Percentiles rank a stretch among this genome's conserved stretches.
Conservation (phyloP, 768 basidiomycete genomes). For the Suillus placidus region DNA sequence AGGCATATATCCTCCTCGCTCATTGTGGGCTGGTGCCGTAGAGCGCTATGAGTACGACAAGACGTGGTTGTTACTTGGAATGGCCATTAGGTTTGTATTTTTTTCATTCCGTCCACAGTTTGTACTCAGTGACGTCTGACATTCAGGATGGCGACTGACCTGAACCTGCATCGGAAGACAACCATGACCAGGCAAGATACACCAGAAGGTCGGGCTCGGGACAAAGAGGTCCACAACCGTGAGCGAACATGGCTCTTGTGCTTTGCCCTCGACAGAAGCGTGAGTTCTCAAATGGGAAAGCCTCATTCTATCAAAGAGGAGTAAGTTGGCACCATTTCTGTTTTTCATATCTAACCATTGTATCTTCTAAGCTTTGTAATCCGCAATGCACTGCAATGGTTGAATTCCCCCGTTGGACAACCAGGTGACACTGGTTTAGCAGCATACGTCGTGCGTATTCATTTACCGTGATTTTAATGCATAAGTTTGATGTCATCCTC, state of each 20-base stretch:
- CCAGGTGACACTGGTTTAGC: slow-evolving; percentile 70
- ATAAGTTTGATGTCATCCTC: slow-evolving; percentile 13
- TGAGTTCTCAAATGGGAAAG: slow-evolving; percentile 96
- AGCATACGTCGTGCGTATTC: slow-evolving; percentile 69
- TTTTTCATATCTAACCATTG: slow-evolving; percentile 11
- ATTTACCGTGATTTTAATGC: slow-evolving; percentile 4
- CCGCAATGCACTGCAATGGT: slow-evolving; percentile 80
- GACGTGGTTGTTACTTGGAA: slow-evolving; percentile 88
- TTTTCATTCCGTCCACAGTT: neutral
- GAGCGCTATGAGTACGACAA: slow-evolving; percentile 97
- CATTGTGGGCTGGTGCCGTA: slow-evolving; percentile 94
- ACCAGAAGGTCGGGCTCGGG: slow-evolving; percentile 78
- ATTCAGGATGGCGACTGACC: slow-evolving; percentile 88
- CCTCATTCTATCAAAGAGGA: slow-evolving; percentile 93
- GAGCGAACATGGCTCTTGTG: slow-evolving; percentile 94
- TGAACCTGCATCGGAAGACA: slow-evolving; percentile 93
- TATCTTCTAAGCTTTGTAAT: slow-evolving; percentile 72
- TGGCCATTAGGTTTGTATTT: slow-evolving; percentile 72
- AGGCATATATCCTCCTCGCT: slow-evolving; percentile 88
- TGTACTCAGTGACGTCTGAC: slow-evolving; percentile 14
- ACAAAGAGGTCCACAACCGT: slow-evolving; percentile 87
- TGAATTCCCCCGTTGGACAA: slow-evolving; percentile 60
- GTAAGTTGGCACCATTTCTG: slow-evolving; percentile 47
- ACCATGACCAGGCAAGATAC: slow-evolving; percentile 59
- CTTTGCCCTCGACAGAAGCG: slow-evolving; percentile 84